Base-by-base conservation (phyloP, 805 yeast species). In the Myxozyma sirexii region DNA sequence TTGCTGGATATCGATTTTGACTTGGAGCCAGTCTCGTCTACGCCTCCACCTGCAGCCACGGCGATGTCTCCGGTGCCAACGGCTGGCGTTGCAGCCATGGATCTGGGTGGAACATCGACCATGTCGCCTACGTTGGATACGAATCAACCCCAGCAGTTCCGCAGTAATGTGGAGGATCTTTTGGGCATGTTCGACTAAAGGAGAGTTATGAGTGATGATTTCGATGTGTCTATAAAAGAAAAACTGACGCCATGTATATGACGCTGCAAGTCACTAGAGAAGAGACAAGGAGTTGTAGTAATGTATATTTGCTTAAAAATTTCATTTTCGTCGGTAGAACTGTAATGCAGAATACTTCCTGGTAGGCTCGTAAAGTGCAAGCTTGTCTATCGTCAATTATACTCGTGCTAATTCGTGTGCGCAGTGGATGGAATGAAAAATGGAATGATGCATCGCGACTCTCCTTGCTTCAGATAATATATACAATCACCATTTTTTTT, bases 1-100 rank as follows among this genome's bases (percentile, higher is more conserved):
- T 78, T 94, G 66, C 81, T 93, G 53, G 97, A 93, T 72, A 85
- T 93, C 65, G 97, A 87, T 68, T 90, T 85, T 61, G 90, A 84
- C 48, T 82, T 76, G 19, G 77, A 66, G 42, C 62, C 62, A 1
- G 46, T 59, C 12, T 44, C 65, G 57, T 38, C 69, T 63, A 15
- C 73, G 19, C 57, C 70, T 10, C 67, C 67, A 3, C 64, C 57
- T 8, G 55, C 41, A 23, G 55, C 48, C n/a, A 29, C 27, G 62
- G 64, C 15, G n/a, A 23, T 50, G 38, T 37, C 45, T 21, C 54
- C 43, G 13, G 44, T 24, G 7, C 31, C 56, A 13, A 67, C 76
- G 3, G 80, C 80, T 58, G 80, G 86, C 17, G 75, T 90, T 63
- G 88, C 84, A 63, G 96, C 90, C 67, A 78, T 90, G 69, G 89